Percentiles rank a stretch among this genome's conserved stretches.
Conservation (phyloP, 495 filamentous ascomycete genomes). For the Penicillium desertorum region DNA sequence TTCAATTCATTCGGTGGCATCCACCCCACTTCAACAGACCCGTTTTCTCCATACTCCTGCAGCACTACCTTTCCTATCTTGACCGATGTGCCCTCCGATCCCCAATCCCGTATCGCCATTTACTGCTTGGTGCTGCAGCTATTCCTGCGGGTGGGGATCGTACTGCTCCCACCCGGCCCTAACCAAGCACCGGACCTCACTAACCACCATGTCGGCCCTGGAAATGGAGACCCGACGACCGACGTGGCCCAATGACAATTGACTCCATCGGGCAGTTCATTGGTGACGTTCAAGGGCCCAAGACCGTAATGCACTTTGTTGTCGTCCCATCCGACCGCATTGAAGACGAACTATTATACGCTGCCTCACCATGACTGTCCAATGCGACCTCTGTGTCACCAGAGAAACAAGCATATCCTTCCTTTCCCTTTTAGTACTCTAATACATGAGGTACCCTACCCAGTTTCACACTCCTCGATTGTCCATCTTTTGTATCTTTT, state of each 20-base stretch:
- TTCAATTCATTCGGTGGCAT: slow-evolving; percentile 23
- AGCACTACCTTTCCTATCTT: slow-evolving; percentile 27
- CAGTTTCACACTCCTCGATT: slow-evolving; percentile 30
- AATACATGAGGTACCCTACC: slow-evolving; percentile 34
- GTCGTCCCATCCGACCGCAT: slow-evolving; percentile 35
- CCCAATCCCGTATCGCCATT: slow-evolving; percentile 24
- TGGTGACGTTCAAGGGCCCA: slow-evolving; percentile 39
- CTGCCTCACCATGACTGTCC: slow-evolving; percentile 39
- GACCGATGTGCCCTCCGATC: slow-evolving; percentile 15
- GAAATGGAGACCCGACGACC: slow-evolving; percentile 24
- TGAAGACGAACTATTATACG: slow-evolving; percentile 42
- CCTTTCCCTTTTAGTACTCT: slow-evolving; percentile 31
- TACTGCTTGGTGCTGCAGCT: slow-evolving; percentile 26
- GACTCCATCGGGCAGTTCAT: slow-evolving; percentile 37
- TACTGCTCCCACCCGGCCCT: slow-evolving; percentile 35
- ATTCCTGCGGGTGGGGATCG: slow-evolving; percentile 27
- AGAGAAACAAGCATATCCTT: slow-evolving; percentile 33
- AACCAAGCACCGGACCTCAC: slow-evolving; percentile 30
- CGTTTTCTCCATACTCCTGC: slow-evolving; percentile 27
- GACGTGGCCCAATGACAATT: slow-evolving; percentile 47
- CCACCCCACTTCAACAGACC: slow-evolving; percentile 25
- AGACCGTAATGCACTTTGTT: slow-evolving; percentile 29
- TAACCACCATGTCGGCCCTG: slow-evolving; percentile 25
- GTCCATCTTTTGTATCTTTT: slow-evolving; percentile 27
- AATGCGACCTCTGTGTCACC: slow-evolving; percentile 26